Percentiles rank a stretch among this genome's conserved stretches.
phyloP scores from a whole-genome alignment of 306 rosid species.

The Comarum palustre region DNA sequence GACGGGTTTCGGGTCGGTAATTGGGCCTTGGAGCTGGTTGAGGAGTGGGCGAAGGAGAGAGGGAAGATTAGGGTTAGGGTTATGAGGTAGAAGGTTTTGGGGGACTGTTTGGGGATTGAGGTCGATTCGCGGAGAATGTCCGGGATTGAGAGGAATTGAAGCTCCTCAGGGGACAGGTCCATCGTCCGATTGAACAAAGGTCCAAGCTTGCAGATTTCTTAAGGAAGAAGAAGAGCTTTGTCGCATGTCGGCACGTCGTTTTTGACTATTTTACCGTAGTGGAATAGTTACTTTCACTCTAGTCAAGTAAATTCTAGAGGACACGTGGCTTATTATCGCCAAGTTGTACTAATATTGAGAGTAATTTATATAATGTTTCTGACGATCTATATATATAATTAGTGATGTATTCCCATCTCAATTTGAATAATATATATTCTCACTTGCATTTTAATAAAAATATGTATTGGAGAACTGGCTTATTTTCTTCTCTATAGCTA shows the following conservation, averaged over 20 bases:
- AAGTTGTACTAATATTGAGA: too few relatives aligned
- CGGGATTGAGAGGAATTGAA: constrained; percentile 54
- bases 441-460: too few relatives aligned
- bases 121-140: constrained; percentile 67
- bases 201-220: too few relatives aligned
- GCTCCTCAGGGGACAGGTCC: constrained; percentile 92
- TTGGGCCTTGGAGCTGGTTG: constrained; percentile 55
- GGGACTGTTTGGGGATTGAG: constrained; percentile 74
- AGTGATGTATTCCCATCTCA: too few relatives aligned
- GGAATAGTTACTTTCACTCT: neutral
- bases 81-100: constrained; percentile 77
- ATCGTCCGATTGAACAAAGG: constrained; percentile 23
- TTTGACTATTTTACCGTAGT: neutral
- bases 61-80: constrained; percentile 79
- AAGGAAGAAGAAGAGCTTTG: neutral
- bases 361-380: too few relatives aligned
- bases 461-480: too few relatives aligned
- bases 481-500: too few relatives aligned
- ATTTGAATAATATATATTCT: too few relatives aligned
- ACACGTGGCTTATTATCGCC: too few relatives aligned
- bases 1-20: constrained; percentile 65
- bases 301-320: too few relatives aligned
- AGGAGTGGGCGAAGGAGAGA: constrained; percentile 84
- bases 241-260: neutral
- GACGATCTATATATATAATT: too few relatives aligned